Base-by-base conservation (phyloP, 2,329 filamentous ascomycete species). In the Aureobasidium sp. region DNA sequence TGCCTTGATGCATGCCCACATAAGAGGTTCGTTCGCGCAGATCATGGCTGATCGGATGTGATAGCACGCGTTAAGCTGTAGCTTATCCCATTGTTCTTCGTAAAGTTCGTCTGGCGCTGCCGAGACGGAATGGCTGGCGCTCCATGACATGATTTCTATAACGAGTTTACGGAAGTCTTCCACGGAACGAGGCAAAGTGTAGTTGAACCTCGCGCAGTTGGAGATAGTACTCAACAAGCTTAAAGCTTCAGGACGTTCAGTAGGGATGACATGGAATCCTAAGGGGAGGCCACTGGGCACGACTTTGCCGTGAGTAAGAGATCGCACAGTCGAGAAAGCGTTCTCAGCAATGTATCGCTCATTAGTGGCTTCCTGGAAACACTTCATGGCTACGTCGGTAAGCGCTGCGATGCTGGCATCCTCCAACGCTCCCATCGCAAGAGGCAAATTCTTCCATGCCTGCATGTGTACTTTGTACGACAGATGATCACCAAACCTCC, bases 401-500 rank as follows among this genome's bases (percentile, higher is more conserved):
- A 69, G 60, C 15, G 63, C 66, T 3, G 64, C 56, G 27, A 67
- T 63, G 46, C 63, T 65, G 26, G 65, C 52, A 39, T 63, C 64
- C 17, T 67, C 65, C 5, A 69, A 59, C 5, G 65, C 63, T 24
- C 63, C 62, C 5, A 53, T 13, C 0, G 65, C 34, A 3, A 67
- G 60, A 5, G 63, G 59, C n/a, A 68, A 46, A 26, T 43, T 57
- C 17, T 62, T 59, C 66, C 66, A 68, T 9, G 66, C 66, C 32
- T 60, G 39, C 63, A 69, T 65, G 51, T 69, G 67, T 5, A 68
- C 57, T 10, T 64, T 63, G 48, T 66, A 68, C 2, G 64, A 65
- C 29, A 63, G 37, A 3, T 36, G 51, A 29, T 69, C 67, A 9
- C 67, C 67, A n/a, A 65, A 69, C 6, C 65, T 63, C 10, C 64